Evolutionary conservation across 2,329 filamentous ascomycete genomes (phyloP).

Genomic region (Hysterium pulicare): DNA sequence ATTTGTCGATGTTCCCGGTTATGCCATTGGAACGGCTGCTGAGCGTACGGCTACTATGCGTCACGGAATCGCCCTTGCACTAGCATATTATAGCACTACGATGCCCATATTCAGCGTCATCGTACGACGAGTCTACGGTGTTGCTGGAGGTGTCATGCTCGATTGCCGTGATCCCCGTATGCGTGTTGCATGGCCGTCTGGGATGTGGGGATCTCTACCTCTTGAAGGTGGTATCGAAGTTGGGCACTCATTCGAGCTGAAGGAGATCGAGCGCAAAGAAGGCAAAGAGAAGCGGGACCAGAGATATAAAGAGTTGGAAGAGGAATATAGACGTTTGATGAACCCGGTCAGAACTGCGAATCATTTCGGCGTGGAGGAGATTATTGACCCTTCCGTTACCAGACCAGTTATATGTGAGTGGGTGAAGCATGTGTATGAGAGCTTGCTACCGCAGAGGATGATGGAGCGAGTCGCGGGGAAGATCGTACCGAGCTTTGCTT

Average conservation of each 20-base stretch:
- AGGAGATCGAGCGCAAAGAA: slow-evolving; percentile 50
- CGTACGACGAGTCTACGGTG: slow-evolving; percentile 59
- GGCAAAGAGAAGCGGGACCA: slow-evolving; percentile 48
- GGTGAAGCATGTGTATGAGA: slow-evolving; percentile 54
- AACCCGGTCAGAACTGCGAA: slow-evolving; percentile 64
- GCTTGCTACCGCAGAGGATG: slow-evolving; percentile 50
- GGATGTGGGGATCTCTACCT: slow-evolving; percentile 61
- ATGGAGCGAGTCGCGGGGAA: slow-evolving; percentile 40
- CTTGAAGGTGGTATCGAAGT: slow-evolving; percentile 64
- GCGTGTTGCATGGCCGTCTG: slow-evolving; percentile 62
- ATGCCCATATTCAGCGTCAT: slow-evolving; percentile 63
- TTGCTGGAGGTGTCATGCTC: slow-evolving; percentile 63
- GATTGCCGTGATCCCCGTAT: slow-evolving; percentile 59
- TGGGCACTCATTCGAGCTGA: slow-evolving; percentile 58
- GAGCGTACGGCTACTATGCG: slow-evolving; percentile 64
- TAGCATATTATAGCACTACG: slow-evolving; percentile 61
- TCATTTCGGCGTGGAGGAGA: slow-evolving; percentile 62
- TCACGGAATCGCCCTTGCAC: slow-evolving; percentile 59
- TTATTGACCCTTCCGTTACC: slow-evolving; percentile 61
- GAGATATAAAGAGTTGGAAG: slow-evolving; percentile 55
- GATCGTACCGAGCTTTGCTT: slow-evolving; percentile 32
- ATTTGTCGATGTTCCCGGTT: slow-evolving; percentile 60
- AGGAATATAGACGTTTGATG: slow-evolving; percentile 60
- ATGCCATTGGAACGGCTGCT: slow-evolving; percentile 61
- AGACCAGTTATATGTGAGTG: slow-evolving; percentile 55